These are phyloP conservation scores for Arachis stenosperma DNA, from an alignment of 306 rosid genomes.

Conservation along the genomic window DNA sequence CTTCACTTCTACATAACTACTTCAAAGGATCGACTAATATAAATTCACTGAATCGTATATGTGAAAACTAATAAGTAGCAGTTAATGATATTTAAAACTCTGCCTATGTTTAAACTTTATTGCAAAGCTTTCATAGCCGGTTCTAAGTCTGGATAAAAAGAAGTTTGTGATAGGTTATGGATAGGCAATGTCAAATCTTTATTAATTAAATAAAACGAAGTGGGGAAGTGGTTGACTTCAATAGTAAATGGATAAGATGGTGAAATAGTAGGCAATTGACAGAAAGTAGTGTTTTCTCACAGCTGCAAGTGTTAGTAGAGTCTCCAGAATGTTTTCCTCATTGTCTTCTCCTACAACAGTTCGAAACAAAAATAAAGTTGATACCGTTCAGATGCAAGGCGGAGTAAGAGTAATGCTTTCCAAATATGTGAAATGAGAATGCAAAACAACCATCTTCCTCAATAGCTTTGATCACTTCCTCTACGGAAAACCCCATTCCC, in stretches of 20 bases:
- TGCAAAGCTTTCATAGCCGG: no score
- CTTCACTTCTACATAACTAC: no score
- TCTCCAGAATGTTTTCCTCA: conserved; percentile 36
- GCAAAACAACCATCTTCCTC: conserved; percentile 23
- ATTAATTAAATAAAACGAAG: not conserved
- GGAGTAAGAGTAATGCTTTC: not conserved
- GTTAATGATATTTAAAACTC: no score
- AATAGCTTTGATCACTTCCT: conserved; percentile 31
- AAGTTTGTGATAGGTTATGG: no score
- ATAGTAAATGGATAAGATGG: not conserved
- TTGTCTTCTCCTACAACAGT: conserved; percentile 26
- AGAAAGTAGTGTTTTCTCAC: conserved; percentile 19
- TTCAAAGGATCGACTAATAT: no score
- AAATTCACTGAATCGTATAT: no score
- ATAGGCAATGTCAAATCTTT: no score
- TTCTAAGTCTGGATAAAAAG: no score
- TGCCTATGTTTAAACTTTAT: no score
- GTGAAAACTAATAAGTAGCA: no score
- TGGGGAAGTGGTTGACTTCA: not conserved
- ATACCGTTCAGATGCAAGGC: not conserved
- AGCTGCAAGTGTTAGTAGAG: conserved; percentile 27
- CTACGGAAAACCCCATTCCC: conserved; percentile 41
- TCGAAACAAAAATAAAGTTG: not conserved
- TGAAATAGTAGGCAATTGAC: not conserved
- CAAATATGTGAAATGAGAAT: conserved; percentile 9